Percentiles rank a stretch among this genome's conserved stretches.
phyloP scores from a whole-genome alignment of 495 filamentous ascomycete species.

The Amorphotheca resinae region DNA sequence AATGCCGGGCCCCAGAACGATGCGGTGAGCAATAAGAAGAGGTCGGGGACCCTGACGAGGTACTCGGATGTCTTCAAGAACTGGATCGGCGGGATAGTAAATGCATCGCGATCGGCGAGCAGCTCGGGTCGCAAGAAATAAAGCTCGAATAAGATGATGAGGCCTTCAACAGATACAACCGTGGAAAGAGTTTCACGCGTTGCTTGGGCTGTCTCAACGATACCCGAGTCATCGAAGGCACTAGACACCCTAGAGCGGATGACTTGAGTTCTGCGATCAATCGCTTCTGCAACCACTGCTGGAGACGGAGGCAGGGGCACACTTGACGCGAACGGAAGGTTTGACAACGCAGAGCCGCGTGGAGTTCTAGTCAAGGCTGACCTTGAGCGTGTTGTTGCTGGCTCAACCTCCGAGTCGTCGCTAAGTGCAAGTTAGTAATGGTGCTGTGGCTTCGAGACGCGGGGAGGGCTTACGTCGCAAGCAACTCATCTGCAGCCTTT shows the following conservation, averaged over 20 bases:
- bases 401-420: slow-evolving; percentile 28
- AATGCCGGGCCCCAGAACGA: slow-evolving; percentile 73
- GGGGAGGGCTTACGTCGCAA: slow-evolving; percentile 11
- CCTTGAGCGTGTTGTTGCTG: slow-evolving; percentile 23
- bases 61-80: slow-evolving; percentile 35
- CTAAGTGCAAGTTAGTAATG: slow-evolving; percentile 14
- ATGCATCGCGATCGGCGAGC: slow-evolving; percentile 55
- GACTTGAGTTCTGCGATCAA: slow-evolving; percentile 59
- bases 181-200: slow-evolving; percentile 55
- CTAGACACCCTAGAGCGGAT: slow-evolving; percentile 41
- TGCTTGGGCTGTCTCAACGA: slow-evolving; percentile 42
- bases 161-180: slow-evolving; percentile 51
- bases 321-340: slow-evolving; percentile 27
- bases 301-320: slow-evolving; percentile 71
- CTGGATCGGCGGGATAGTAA: slow-evolving; percentile 51
- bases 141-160: slow-evolving; percentile 51
- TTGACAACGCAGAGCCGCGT: slow-evolving; percentile 35
- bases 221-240: slow-evolving; percentile 35
- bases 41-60: slow-evolving; percentile 58
- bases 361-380: slow-evolving; percentile 45
- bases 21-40: slow-evolving; percentile 64
- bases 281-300: slow-evolving; percentile 66
- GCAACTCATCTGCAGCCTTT: slow-evolving; percentile 35
- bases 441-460: neutral
- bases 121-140: slow-evolving; percentile 46